Evolutionary conservation across 108 stramenopile species (phyloP).

Genomic region (Nitzschia sp.): DNA sequence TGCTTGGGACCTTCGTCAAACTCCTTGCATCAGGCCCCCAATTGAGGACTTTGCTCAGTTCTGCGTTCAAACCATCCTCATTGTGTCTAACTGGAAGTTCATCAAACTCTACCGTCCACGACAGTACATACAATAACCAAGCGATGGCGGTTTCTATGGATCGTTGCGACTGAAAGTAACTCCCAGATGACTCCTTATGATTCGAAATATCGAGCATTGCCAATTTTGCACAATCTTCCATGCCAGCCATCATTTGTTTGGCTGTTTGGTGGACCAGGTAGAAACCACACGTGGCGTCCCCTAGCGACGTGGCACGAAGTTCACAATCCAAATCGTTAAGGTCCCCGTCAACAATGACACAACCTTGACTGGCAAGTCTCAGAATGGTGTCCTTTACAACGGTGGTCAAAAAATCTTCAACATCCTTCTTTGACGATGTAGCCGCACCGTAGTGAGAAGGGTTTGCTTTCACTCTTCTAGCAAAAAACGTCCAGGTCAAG

Average conservation of each 20-base stretch:
- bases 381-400: slow-evolving; percentile 61
- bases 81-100: slow-evolving; percentile 99
- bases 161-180: background rate
- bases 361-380: slow-evolving; percentile 74
- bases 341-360: slow-evolving; percentile 58
- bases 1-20: slow-evolving; percentile 35
- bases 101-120: slow-evolving; percentile 87
- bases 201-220: slow-evolving; percentile 16
- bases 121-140: slow-evolving; percentile 68
- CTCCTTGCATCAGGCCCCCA: slow-evolving; percentile 74
- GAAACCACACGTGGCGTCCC: slow-evolving; percentile 85
- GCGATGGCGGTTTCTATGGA: slow-evolving; percentile 56
- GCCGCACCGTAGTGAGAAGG: slow-evolving; percentile 93
- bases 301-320: slow-evolving; percentile 67
- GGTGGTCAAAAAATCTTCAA: slow-evolving; percentile 62
- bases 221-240: slow-evolving; percentile 43
- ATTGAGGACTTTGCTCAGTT: slow-evolving; percentile 77
- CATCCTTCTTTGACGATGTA: slow-evolving; percentile 53
- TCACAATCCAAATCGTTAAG: slow-evolving; percentile 35
- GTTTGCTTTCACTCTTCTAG: slow-evolving; percentile 86
- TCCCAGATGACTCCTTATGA: background rate
- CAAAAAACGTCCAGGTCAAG: slow-evolving; percentile 97
- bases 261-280: slow-evolving; percentile 88
- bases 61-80: slow-evolving; percentile 92
- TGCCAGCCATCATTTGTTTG: slow-evolving; percentile 73